A percentile compares a stretch with the other conserved stretches of the same genome.
phyloP scores from a whole-genome alignment of 2,329 filamentous ascomycete genomes.

The Stachybotrys chartarum region DNA sequence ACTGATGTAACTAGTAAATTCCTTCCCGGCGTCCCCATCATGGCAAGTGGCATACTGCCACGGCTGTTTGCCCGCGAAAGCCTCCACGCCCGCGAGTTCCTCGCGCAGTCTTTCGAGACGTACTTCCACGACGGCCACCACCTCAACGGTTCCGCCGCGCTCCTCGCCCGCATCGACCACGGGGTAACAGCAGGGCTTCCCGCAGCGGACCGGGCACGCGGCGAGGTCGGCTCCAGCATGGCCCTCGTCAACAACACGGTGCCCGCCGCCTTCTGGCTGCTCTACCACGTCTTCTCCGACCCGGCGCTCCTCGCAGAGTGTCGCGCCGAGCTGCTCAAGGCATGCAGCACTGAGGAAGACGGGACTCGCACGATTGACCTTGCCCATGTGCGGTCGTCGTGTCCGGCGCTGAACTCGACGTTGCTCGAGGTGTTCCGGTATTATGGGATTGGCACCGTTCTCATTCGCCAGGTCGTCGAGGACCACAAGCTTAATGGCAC shows the following conservation, averaged over 20 bases:
- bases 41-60: neutral
- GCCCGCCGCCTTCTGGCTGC: neutral
- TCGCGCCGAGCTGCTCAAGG: neutral
- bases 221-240: neutral
- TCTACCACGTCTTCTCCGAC: neutral
- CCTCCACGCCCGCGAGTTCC: neutral
- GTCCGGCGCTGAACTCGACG: slow-evolving; percentile 1
- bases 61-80: neutral
- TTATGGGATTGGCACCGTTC: neutral
- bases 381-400: neutral
- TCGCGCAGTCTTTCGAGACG: neutral
- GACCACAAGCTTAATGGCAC: neutral
- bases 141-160: neutral
- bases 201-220: neutral
- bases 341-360: too few relatives aligned
- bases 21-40: neutral
- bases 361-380: too few relatives aligned
- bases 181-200: neutral
- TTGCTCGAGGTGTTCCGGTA: slow-evolving; percentile 1
- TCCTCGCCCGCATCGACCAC: neutral
- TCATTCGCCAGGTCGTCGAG: neutral
- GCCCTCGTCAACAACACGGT: neutral
- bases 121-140: neutral
- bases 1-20: neutral
- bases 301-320: neutral